These are phyloP conservation scores for Suillus variegatus DNA, from an alignment of 768 basidiomycete species.

Conservation along the genomic window DNA sequence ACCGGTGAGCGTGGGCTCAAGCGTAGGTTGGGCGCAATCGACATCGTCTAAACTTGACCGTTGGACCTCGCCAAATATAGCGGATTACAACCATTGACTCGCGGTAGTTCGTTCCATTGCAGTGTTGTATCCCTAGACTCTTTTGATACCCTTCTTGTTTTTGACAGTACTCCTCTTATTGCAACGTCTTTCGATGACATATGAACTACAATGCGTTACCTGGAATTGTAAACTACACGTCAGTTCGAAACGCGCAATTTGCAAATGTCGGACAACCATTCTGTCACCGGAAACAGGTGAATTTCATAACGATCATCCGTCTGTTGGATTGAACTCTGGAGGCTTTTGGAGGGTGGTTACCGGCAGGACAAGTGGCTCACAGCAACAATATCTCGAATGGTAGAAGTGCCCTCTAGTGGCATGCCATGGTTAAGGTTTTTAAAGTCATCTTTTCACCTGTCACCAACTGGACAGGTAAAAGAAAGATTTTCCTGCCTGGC, in stretches of 20 bases:
- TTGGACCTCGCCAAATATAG: background rate
- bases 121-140: slow-evolving; percentile 7
- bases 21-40: slow-evolving; percentile 8
- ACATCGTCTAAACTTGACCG: slow-evolving; percentile 3
- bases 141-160: slow-evolving; percentile 12
- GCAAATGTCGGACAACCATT: background rate
- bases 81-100: slow-evolving; percentile 1
- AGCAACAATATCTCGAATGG: background rate
- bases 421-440: background rate
- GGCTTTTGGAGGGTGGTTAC: background rate
- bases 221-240: background rate
- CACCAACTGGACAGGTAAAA: background rate
- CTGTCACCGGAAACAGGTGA: background rate
- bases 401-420: background rate
- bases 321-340: background rate
- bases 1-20: slow-evolving; percentile 33
- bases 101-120: background rate
- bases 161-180: slow-evolving; percentile 1
- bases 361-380: background rate
- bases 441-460: background rate
- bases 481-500: background rate
- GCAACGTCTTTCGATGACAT: background rate
- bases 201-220: background rate
- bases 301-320: background rate
- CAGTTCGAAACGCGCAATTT: background rate